A percentile compares a stretch with the other conserved stretches of the same genome.
These are phyloP conservation scores for Quercus variabilis DNA, from an alignment of 306 rosid genomes.

Conservation along the genomic window DNA sequence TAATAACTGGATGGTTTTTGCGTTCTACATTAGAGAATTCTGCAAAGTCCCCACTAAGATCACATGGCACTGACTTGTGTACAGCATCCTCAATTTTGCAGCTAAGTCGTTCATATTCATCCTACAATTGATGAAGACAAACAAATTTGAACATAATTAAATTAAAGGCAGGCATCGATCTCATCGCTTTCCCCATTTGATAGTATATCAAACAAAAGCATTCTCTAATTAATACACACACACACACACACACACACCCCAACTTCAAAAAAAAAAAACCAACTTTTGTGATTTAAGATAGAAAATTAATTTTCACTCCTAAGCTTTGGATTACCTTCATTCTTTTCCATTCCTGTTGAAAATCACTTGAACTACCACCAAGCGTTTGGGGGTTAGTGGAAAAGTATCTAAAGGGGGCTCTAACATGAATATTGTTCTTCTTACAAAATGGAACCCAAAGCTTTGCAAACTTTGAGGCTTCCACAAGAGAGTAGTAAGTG, in stretches of 20 bases:
- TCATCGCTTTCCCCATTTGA: too few relatives aligned
- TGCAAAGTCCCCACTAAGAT: constrained; percentile 20
- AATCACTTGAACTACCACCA: background rate
- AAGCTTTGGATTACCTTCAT: constrained; percentile 33
- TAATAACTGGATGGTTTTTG: constrained; percentile 48
- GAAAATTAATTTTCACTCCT: too few relatives aligned
- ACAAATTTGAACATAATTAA: background rate
- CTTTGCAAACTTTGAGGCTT: constrained; percentile 56
- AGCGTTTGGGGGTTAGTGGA: background rate
- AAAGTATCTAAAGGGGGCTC: constrained; percentile 73
- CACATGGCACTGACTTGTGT: constrained; percentile 2
- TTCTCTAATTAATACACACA: too few relatives aligned
- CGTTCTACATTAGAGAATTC: constrained; percentile 29
- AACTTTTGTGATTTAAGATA: too few relatives aligned
- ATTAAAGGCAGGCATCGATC: too few relatives aligned
- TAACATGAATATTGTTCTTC: constrained; percentile 40
- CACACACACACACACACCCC: too few relatives aligned
- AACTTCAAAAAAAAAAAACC: too few relatives aligned
- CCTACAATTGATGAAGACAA: constrained; percentile 30
- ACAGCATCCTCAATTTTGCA: constrained; percentile 34
- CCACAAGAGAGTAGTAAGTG: constrained; percentile 43
- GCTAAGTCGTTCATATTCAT: constrained; percentile 38
- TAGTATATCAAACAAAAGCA: too few relatives aligned
- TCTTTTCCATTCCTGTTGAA: constrained; percentile 29
- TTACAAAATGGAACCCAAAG: constrained; percentile 71